These are phyloP conservation scores for Blastomyces percursus DNA, from an alignment of 2,329 filamentous ascomycete genomes.

Conservation along the genomic window DNA sequence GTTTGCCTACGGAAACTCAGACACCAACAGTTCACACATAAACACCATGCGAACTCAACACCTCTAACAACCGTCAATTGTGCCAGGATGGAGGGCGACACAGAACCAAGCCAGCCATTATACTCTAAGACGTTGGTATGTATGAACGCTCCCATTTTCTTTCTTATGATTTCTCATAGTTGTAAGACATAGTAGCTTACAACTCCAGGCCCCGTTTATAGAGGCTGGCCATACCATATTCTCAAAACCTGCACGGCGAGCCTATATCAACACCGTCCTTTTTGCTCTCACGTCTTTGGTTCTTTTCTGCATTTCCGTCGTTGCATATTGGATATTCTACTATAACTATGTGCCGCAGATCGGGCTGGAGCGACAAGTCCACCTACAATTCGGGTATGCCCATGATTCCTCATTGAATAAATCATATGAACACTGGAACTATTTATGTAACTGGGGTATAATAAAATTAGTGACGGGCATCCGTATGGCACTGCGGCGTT, in stretches of 20 bases:
- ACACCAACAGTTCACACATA: background rate
- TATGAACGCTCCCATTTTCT: background rate
- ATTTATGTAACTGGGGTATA: background rate
- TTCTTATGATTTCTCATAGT: background rate
- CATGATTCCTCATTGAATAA: background rate
- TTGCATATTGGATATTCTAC: slow-evolving; percentile 59
- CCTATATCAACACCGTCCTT: slow-evolving; percentile 52
- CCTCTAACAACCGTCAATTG: background rate
- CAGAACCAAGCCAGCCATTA: slow-evolving; percentile 6
- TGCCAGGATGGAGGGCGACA: background rate
- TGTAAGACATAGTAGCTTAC: slow-evolving; percentile 31
- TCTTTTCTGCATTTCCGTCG: slow-evolving; percentile 47
- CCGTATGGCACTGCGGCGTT: slow-evolving; percentile 46
- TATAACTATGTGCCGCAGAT: slow-evolving; percentile 56
- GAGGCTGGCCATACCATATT: slow-evolving; percentile 44
- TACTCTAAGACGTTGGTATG: slow-evolving; percentile 7
- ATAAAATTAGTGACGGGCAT: slow-evolving; percentile 27
- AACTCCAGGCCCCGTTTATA: slow-evolving; percentile 41
- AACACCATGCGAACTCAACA: background rate
- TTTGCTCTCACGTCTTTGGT: slow-evolving; percentile 42
- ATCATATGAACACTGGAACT: background rate
- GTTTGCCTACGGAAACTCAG: background rate
- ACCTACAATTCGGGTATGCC: slow-evolving; percentile 54
- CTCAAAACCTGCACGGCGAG: slow-evolving; percentile 52
- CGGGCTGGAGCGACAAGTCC: slow-evolving; percentile 49